Conservation (phyloP, 1,284 basidiomycete genomes). For the Limonomyces culmigenus region DNA sequence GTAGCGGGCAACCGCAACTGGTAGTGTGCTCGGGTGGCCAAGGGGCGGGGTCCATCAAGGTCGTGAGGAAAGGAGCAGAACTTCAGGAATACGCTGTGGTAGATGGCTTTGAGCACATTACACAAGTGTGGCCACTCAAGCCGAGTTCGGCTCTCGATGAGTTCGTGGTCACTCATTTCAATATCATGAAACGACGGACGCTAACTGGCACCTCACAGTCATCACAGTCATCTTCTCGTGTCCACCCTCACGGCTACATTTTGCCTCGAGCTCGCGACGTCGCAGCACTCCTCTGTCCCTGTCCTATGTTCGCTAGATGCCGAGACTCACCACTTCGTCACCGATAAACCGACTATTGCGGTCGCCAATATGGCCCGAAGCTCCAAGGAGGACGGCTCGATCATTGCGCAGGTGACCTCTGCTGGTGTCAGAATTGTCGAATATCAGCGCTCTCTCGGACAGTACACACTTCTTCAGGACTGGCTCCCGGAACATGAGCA, state of each 20-base stretch:
- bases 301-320: too few species aligned
- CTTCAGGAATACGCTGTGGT: conserved; percentile 51
- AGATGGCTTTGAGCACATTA: conserved; percentile 41
- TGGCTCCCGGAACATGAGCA: conserved; percentile 12
- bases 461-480: too few species aligned
- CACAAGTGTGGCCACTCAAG: conserved; percentile 51
- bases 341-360: conserved; percentile 42
- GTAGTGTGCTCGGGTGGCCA: conserved; percentile 81
- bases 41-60: conserved; percentile 65
- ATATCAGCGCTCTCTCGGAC: too few species aligned
- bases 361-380: conserved; percentile 39
- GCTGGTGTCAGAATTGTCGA: conserved; percentile 35
- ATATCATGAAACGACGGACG: too few species aligned
- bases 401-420: conserved; percentile 59
- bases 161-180: conserved; percentile 36
- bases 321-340: conserved; percentile 24
- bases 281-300: too few species aligned
- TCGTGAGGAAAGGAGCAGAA: conserved; percentile 78
- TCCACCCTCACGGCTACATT: neutral
- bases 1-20: conserved; percentile 62
- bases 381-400: conserved; percentile 32
- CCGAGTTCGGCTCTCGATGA: too few species aligned
- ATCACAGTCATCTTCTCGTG: neutral
- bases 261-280: neutral
- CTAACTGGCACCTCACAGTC: too few species aligned